Conservation (phyloP, 352 stramenopile species). For the Pythium periplocum region DNA sequence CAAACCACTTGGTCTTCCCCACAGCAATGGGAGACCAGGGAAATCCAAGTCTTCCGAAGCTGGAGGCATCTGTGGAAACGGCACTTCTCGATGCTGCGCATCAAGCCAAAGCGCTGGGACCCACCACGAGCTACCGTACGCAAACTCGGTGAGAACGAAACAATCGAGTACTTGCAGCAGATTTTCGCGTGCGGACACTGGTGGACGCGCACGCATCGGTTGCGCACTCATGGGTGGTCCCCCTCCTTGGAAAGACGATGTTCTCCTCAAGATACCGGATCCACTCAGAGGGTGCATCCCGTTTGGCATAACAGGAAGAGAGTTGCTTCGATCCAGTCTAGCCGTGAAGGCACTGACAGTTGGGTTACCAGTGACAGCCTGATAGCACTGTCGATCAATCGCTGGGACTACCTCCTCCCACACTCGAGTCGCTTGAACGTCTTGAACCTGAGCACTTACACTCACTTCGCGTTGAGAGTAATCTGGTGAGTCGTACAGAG, state of each 20-base stretch:
- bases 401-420: conserved; percentile 13
- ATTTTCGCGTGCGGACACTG: conserved; percentile 12
- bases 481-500: no score
- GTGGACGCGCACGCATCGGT: no score
- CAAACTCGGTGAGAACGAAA: conserved; percentile 22
- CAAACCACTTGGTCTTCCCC: conserved; percentile 53
- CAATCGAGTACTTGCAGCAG: conserved; percentile 11
- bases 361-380: background rate
- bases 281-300: background rate
- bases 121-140: conserved; percentile 33
- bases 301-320: background rate
- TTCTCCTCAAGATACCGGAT: conserved; percentile 1
- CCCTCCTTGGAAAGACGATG: conserved; percentile 1
- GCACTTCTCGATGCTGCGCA: no score
- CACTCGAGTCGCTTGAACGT: conserved; percentile 4
- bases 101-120: conserved; percentile 55
- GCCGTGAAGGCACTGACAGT: background rate
- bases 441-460: no score
- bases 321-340: conserved; percentile 6
- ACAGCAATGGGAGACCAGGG: conserved; percentile 51
- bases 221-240: no score
- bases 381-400: conserved; percentile 13
- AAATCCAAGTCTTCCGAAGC: conserved; percentile 26
- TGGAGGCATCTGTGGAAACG: conserved; percentile 10
- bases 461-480: no score